These are phyloP conservation scores for Starmerella lactis-condensi DNA, from an alignment of 805 yeast species.

Conservation along the genomic window DNA sequence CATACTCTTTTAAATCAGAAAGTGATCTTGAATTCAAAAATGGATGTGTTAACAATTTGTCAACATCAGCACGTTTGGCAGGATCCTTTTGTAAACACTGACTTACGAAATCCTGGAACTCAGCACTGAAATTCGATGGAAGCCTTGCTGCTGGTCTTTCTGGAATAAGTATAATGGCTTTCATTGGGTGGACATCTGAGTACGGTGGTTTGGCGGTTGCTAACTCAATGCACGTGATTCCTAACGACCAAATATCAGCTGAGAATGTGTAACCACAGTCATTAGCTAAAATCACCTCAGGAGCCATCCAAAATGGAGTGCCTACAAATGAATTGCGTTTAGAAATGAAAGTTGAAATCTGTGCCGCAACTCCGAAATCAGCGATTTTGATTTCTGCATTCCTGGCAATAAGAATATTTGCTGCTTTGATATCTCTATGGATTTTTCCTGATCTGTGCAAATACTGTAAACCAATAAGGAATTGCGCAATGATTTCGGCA, in stretches of 20 bases:
- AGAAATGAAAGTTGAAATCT: slow-evolving; percentile 38
- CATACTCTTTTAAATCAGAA: too few relatives aligned
- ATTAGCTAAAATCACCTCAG: slow-evolving; percentile 86
- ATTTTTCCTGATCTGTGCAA: slow-evolving; percentile 55
- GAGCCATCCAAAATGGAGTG: slow-evolving; percentile 91
- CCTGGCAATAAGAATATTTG: slow-evolving; percentile 57
- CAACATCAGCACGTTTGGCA: slow-evolving; percentile 43
- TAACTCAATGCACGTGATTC: slow-evolving; percentile 59
- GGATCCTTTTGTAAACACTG: slow-evolving; percentile 60
- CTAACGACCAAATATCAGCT: slow-evolving; percentile 68
- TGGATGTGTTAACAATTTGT: slow-evolving; percentile 40
- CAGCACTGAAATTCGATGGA: slow-evolving; percentile 23
- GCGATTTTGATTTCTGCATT: slow-evolving; percentile 71
- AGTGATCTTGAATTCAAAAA: slow-evolving; percentile 29
- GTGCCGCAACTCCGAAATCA: slow-evolving; percentile 91
- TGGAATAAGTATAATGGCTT: slow-evolving; percentile 35
- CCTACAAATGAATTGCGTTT: slow-evolving; percentile 31
- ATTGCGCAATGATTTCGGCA: slow-evolving; percentile 35
- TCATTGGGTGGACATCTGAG: slow-evolving; percentile 34
- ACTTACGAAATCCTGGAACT: slow-evolving; percentile 50
- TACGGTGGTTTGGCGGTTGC: slow-evolving; percentile 59
- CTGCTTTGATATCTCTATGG: slow-evolving; percentile 89
- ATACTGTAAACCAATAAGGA: slow-evolving; percentile 43
- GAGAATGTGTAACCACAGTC: slow-evolving; percentile 46
- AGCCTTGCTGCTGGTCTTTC: slow-evolving; percentile 31